Base-by-base conservation (phyloP, 805 yeast species). In the Starmerella kuoi region DNA sequence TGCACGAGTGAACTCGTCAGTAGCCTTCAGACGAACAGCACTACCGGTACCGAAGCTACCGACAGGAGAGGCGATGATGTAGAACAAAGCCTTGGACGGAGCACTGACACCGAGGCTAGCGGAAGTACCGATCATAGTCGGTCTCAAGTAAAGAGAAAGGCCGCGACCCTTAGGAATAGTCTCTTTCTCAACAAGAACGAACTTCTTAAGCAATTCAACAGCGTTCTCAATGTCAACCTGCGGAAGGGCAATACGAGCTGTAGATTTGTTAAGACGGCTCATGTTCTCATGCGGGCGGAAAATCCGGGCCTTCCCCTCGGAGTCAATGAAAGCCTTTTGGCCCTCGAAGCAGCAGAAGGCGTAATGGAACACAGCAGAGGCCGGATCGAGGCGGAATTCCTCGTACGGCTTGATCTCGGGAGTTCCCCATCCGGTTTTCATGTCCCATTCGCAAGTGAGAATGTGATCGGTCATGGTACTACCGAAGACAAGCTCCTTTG, bases 11-110 rank as follows among this genome's bases (percentile, higher is more conserved):
- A 94, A 94, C 55, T 84, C 78, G 60, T 85, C 94, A 32, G 95
- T 87, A 50, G 97, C 96, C 67, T 87, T 95, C 53, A 91, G 72
- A 46, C 76, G 72, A 41, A 91, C 95, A 30, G 96, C 95, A 65
- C 88, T 87, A 74, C 85, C 85, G 19, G 95, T 95, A 20, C 94
- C 79, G 72, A 86, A 87, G 22, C 95, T 95, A 38, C 96, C 97
- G 20, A 91, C 97, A 22, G 97, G 97, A 15, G 95, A 84, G 34
- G 88, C 80, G 61, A 88, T 86, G 38, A 87, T 84, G 61, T 65
- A 91, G 52, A 88, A 67, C 47, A 84, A 67, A 8, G 97, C 96
- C 55, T 70, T 79, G 55, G 73, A 72, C 39, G 97, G 96, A 22
- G 76, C 65, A 38, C 77, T 72, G 39, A 88, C 95, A 55, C 98